Evolutionary conservation across 2,329 filamentous ascomycete genomes (phyloP), one percentile per base, ranked within the genome.

Genomic region (Cyanodermella asteris): DNA sequence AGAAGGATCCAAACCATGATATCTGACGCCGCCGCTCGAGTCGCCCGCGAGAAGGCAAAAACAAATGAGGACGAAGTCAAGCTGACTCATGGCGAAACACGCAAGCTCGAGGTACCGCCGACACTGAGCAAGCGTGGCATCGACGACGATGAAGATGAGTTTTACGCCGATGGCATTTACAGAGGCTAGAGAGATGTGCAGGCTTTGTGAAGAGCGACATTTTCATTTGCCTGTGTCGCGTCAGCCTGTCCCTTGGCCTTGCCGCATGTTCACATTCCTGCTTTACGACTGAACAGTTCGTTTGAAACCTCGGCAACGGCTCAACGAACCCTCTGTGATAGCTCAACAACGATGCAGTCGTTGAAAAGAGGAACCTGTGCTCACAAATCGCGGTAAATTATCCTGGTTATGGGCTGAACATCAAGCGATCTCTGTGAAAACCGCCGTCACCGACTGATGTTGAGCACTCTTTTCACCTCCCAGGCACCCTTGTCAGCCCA

Each of bases 1-100:
- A 42, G 52, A 24, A 41, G 47, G 15, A 31, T 55, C 7, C 44
- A 46, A 28, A 33, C 43, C 29, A 38, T 38, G 19, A 39, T 42
- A n/a, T 4, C 31, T 50, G 13, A 31, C 35, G 9, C 28, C 41
- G 21, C 49, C 51, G 39, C 40, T 41, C 20, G 35, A 28, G 44
- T 50, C 39, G 39, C 40, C 18, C 33, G 41, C 8, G 38, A 41
- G n/a, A 37, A 40, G 18, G 30, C 38, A 25, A 38, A 34, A 28
- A 37, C 28, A 7, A 27, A 37, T 22, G 31, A 31, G 22, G 28
- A 27, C 1, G 32, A 28, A 20, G 25, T 24, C 13, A 33, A n/a
- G n/a, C 16, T 31, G 13, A 24, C 28, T 11, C 31, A 28, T 22
- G 35, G 35, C 4, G 32, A 34, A 11, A 32, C 34, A 27, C 30